Conservation (phyloP, 495 filamentous ascomycete species). For the Penicillium coffeae region DNA sequence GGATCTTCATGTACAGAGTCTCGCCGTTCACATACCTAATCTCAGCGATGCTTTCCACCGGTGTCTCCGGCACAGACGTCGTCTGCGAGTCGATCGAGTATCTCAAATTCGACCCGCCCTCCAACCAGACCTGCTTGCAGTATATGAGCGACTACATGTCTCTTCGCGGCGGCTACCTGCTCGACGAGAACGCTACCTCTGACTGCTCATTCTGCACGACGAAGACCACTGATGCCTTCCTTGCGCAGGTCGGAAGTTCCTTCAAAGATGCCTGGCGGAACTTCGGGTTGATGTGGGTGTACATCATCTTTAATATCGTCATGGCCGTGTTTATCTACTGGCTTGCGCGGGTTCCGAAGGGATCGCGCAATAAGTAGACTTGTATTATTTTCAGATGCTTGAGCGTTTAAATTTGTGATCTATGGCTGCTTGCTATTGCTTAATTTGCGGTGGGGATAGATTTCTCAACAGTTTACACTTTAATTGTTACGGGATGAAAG, state of each 20-base stretch:
- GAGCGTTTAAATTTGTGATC: no score
- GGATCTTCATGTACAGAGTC: conserved; percentile 82
- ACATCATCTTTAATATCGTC: conserved; percentile 73
- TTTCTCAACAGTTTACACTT: no score
- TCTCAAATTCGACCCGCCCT: conserved; percentile 50
- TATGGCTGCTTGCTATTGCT: no score
- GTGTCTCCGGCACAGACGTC: conserved; percentile 55
- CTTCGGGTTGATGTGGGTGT: conserved; percentile 67
- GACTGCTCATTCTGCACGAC: conserved; percentile 63
- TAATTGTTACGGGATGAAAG: no score
- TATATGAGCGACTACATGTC: conserved; percentile 55
- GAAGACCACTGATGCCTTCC: conserved; percentile 57
- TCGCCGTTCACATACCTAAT: conserved; percentile 74
- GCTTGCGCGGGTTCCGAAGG: conserved; percentile 72
- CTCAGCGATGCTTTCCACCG: conserved; percentile 57
- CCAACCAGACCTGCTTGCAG: conserved; percentile 48
- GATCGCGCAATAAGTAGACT: background rate
- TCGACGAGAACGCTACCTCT: conserved; percentile 44
- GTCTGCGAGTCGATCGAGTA: conserved; percentile 60
- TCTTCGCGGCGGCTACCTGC: conserved; percentile 48
- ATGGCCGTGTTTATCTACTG: conserved; percentile 74
- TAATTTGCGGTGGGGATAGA: no score
- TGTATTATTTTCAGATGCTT: no score
- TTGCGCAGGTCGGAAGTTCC: conserved; percentile 43
- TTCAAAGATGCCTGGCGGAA: conserved; percentile 65